These are phyloP conservation scores for Lupinus albus DNA, from an alignment of 306 rosid species.

Conservation along the genomic window DNA sequence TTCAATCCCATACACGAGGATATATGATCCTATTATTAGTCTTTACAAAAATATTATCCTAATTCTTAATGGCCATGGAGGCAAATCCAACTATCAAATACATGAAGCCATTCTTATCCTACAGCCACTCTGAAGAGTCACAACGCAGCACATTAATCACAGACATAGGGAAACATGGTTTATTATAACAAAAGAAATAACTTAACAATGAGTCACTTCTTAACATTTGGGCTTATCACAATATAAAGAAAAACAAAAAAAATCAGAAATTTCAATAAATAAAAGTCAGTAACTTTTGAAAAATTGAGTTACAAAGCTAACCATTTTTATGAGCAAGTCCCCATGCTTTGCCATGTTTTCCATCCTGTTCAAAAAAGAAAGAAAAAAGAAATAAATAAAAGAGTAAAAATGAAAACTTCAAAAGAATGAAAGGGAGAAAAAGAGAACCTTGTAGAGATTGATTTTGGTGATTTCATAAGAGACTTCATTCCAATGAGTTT, in stretches of 20 bases:
- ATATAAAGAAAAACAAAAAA: neutral
- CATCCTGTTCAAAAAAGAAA: slow-evolving; percentile 59
- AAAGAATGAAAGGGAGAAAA: neutral
- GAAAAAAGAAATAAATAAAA: slow-evolving; percentile 14
- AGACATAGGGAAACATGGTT: neutral
- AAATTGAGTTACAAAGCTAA: slow-evolving; percentile 34
- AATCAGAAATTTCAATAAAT: neutral
- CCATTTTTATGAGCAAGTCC: slow-evolving; percentile 87
- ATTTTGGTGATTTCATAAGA: slow-evolving; percentile 87
- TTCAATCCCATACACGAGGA: too few species aligned
- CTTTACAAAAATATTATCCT: neutral
- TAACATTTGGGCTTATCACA: neutral
- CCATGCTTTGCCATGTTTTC: slow-evolving; percentile 97
- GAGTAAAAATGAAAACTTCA: neutral
- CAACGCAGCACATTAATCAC: too few species aligned
- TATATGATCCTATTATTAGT: neutral
- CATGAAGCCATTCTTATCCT: neutral
- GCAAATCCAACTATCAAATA: neutral
- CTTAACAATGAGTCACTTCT: neutral
- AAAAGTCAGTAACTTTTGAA: neutral
- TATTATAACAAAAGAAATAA: neutral
- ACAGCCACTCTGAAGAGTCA: neutral
- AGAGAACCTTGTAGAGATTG: slow-evolving; percentile 84
- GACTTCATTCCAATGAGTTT: slow-evolving; percentile 81
- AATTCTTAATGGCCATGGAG: neutral